These are phyloP conservation scores for Corymbia maculata DNA, from an alignment of 345 rosid species.

Conservation along the genomic window DNA sequence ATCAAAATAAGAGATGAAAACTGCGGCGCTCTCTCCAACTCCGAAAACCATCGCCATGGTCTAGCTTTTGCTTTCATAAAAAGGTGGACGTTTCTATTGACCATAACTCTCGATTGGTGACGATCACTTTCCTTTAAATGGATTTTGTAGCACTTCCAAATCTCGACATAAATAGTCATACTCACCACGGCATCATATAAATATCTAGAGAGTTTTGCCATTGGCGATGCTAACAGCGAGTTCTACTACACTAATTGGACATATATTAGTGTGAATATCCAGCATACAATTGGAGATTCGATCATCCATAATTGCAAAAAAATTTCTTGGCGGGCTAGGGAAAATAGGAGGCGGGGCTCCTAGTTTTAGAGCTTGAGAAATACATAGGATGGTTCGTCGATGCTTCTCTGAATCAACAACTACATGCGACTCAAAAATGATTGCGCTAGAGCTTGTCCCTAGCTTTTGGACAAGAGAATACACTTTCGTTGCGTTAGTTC, in stretches of 20 bases:
- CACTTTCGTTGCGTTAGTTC: neutral
- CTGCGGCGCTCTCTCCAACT: too few relatives aligned
- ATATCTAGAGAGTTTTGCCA: neutral
- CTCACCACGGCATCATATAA: rapidly evolving
- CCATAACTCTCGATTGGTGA: too few relatives aligned
- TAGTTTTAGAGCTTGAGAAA: neutral
- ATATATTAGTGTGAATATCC: neutral
- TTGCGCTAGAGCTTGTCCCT: neutral
- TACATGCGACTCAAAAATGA: neutral
- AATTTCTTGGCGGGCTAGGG: neutral
- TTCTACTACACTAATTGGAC: neutral
- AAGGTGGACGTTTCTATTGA: too few relatives aligned
- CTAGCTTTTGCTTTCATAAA: too few relatives aligned
- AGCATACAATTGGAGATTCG: neutral
- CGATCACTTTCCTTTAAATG: too few relatives aligned
- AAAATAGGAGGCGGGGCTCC: neutral
- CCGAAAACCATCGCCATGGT: too few relatives aligned
- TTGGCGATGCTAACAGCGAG: neutral
- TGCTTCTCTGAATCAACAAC: neutral
- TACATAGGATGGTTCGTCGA: neutral
- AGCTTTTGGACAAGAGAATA: neutral
- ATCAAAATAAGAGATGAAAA: neutral
- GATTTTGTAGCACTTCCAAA: too few relatives aligned
- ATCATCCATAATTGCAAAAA: neutral
- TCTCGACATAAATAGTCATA: too few relatives aligned